Evolutionary conservation across 169 alveolate species (phyloP).

Genomic region (Perkinsus chesapeaki): DNA sequence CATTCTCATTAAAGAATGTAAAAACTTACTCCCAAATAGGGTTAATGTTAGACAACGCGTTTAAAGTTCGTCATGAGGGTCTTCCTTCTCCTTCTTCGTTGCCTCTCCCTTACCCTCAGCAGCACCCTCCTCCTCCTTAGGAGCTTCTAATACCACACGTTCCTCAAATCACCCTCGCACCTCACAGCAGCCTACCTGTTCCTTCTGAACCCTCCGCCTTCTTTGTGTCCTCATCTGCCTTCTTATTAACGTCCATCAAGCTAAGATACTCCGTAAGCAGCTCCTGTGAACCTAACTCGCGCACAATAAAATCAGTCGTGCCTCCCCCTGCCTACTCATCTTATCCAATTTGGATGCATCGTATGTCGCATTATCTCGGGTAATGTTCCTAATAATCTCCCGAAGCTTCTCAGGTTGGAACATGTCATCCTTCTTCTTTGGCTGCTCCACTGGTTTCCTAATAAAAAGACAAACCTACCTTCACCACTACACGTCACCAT

Average conservation of each 20-base stretch:
- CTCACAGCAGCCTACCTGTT: no score
- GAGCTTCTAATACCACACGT: no score
- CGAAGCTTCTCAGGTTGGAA: background rate
- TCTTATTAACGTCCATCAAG: background rate
- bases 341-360: background rate
- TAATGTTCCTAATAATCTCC: background rate
- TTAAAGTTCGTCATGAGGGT: background rate
- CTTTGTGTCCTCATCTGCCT: no score
- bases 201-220: no score
- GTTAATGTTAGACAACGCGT: background rate
- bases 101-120: background rate
- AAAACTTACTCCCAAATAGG: background rate
- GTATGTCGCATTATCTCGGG: background rate
- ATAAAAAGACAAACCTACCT: background rate
- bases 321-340: background rate
- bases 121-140: background rate
- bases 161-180: no score
- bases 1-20: background rate
- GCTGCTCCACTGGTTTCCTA: background rate
- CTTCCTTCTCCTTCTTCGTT: background rate
- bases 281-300: background rate
- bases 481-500: background rate
- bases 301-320: background rate
- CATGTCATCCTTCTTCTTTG: background rate
- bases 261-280: background rate